Conservation (phyloP, 202 grass and related monocot species). For the Hordeum pubiflorum region DNA sequence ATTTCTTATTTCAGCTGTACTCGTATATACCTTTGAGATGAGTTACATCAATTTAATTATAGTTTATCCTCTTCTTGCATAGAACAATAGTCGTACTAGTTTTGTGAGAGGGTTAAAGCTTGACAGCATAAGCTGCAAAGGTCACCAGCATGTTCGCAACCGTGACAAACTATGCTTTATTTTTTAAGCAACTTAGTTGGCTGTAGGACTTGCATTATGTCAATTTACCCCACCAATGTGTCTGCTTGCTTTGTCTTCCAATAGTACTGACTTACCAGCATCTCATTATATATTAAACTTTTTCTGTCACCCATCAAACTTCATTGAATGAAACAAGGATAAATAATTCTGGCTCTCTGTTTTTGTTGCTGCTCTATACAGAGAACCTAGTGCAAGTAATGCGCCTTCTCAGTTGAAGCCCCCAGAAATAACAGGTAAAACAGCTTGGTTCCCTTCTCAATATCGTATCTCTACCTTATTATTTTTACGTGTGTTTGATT, state of each 20-base stretch:
- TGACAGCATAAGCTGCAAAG: neutral
- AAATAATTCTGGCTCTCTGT: conserved; percentile 11
- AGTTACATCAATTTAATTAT: neutral
- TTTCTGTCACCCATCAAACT: neutral
- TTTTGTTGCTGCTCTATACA: conserved; percentile 19
- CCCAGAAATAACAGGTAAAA: conserved; percentile 48
- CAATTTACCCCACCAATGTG: neutral
- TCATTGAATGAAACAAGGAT: neutral
- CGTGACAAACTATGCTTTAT: neutral
- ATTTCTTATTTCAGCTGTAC: neutral
- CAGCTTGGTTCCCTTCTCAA: neutral
- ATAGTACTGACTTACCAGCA: neutral
- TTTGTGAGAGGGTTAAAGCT: neutral
- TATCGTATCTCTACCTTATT: neutral
- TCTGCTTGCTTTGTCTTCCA: neutral
- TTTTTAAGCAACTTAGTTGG: neutral
- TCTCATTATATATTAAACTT: neutral
- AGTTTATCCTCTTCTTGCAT: neutral
- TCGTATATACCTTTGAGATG: neutral
- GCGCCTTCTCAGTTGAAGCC: conserved; percentile 45
- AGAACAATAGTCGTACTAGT: neutral
- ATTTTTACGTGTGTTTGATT: neutral
- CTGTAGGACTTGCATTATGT: neutral
- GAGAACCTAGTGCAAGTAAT: conserved; percentile 45
- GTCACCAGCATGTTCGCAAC: neutral